Evolutionary conservation across 306 rosid genomes (phyloP).

Genomic region (Rosa rugosa): DNA sequence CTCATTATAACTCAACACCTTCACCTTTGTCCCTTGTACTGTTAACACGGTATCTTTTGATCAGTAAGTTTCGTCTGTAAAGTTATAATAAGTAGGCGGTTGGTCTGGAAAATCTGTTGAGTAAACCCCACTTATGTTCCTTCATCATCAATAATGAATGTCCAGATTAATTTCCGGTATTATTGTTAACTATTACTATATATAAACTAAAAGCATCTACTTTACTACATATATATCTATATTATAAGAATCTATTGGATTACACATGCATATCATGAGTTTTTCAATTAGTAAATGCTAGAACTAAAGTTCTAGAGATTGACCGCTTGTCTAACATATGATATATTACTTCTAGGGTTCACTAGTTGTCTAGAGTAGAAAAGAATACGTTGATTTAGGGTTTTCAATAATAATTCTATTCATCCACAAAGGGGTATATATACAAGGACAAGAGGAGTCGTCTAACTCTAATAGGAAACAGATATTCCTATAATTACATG

Average conservation of each 20-base stretch:
- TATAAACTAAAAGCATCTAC: not conserved
- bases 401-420: too few species aligned
- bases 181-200: not conserved
- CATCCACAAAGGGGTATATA: too few species aligned
- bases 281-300: not conserved
- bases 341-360: not conserved
- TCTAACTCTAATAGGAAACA: too few species aligned
- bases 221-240: too few species aligned
- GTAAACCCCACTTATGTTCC: not conserved
- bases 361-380: not conserved
- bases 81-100: not conserved
- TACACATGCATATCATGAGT: too few species aligned
- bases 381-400: too few species aligned
- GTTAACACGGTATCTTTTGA: not conserved
- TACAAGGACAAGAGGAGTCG: too few species aligned
- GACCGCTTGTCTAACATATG: too few species aligned
- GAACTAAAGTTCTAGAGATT: not conserved
- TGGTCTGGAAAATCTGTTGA: not conserved
- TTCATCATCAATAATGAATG: not conserved
- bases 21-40: not conserved
- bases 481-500: too few species aligned
- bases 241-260: too few species aligned
- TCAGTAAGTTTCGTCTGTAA: not conserved
- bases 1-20: not conserved
- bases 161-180: not conserved